Evolutionary conservation across 192 early-diverging fungal genomes (phyloP), one percentile per base, ranked within the genome.

Genomic region (Coemansia umbellata): DNA sequence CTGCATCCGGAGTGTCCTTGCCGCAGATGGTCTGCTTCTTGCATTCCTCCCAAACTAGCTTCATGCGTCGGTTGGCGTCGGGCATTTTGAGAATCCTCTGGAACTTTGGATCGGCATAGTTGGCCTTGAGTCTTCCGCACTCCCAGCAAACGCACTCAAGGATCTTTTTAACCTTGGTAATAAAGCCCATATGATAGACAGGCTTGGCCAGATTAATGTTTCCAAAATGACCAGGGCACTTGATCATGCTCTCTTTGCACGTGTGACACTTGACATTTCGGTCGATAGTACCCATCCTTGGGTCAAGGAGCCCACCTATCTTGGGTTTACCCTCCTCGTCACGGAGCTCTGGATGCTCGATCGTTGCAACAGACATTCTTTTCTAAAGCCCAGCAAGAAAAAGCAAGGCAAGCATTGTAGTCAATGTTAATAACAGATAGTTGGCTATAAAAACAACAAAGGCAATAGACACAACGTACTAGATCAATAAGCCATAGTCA

Each of bases 191-290:
- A 58, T 97, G 94, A 81, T 87, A 95, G 7, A 97, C 93, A 21
- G 96, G 96, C 71, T 87, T 91, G 28, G 91, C 91, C 6, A 99
- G 84, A 53, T 96, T 91, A 70, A 99, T 93, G 63, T 96, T 90
- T 10, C 90, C 96, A 84, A 99, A 99, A 70, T 99, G 96, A 42
- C 96, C 94, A 37, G 92, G 92, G 66, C 96, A 99, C 60, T 93
- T 89, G 14, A 84, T 82, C 92, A 94, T 95, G 62, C 86, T 89
- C 60, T 94, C 91, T 44, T 86, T 86, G 73, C 96, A 99, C 8
- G 96, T 97, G 53, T 88, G 86, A 67, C 96, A 99, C 76, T 91
- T 94, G 82, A 92, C 93, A 64, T 94, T 94, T 52, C 92, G 86
- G 69, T 99, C 94, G 55, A 95, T 92, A 13, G 96, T 97, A 27